These are phyloP conservation scores for Fraxinus quadrangulata DNA, from an alignment of 257 asterid genomes.

Conservation along the genomic window DNA sequence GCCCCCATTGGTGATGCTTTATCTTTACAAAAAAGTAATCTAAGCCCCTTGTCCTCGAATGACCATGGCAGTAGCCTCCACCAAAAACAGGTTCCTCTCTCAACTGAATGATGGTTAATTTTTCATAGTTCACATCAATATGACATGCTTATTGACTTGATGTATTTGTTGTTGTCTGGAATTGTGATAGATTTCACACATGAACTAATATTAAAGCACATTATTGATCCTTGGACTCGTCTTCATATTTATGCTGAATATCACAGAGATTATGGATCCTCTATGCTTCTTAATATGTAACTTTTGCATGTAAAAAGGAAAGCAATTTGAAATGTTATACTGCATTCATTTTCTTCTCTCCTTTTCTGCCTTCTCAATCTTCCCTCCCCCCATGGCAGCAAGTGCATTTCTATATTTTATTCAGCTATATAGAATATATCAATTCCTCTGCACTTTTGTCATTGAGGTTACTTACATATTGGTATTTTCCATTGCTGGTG, in stretches of 20 bases:
- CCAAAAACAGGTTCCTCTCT: constrained; percentile 52
- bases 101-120: constrained; percentile 3
- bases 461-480: background rate
- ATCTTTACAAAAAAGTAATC: constrained; percentile 42
- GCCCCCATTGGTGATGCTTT: constrained; percentile 22
- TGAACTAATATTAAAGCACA: background rate
- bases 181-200: background rate
- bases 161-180: background rate
- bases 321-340: background rate
- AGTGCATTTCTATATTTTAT: background rate
- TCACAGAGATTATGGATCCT: background rate
- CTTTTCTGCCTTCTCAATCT: background rate
- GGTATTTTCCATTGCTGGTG: background rate
- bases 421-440: background rate
- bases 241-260: background rate
- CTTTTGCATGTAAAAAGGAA: background rate
- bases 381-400: background rate
- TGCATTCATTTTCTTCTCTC: background rate
- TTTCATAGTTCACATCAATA: background rate
- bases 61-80: constrained; percentile 35
- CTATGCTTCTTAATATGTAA: background rate
- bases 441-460: background rate
- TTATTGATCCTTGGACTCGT: background rate
- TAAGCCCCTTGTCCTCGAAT: constrained; percentile 29
- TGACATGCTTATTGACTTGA: background rate